Evolutionary conservation across 352 stramenopile species (phyloP).

Genomic region (Pythium brachiatum): DNA sequence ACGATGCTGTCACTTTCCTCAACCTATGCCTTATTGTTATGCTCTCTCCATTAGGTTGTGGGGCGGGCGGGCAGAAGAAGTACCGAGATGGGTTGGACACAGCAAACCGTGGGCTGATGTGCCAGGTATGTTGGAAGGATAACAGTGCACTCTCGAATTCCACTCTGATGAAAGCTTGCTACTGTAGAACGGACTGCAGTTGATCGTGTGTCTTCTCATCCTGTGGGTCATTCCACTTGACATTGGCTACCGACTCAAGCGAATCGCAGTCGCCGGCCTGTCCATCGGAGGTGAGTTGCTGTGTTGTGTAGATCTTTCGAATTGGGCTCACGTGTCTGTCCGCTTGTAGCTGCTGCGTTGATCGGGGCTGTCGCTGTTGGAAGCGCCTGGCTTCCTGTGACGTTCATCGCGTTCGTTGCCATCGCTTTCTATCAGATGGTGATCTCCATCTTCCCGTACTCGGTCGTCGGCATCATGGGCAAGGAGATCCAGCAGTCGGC

Average conservation of each 20-base stretch:
- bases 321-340: neutral
- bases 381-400: conserved; percentile 37
- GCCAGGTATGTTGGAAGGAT: too few relatives aligned
- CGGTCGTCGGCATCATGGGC: conserved; percentile 77
- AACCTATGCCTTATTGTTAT: too few relatives aligned
- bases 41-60: conserved; percentile 29
- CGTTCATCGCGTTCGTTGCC: conserved; percentile 53
- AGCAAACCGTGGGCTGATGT: conserved; percentile 58
- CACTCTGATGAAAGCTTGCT: too few relatives aligned
- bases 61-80: conserved; percentile 26
- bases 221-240: conserved; percentile 53
- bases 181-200: conserved; percentile 55
- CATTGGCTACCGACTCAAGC: conserved; percentile 45
- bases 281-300: conserved; percentile 41
- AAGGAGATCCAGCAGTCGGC: conserved; percentile 68
- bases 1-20: neutral
- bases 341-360: conserved; percentile 42
- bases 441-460: conserved; percentile 70
- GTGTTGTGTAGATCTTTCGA: neutral
- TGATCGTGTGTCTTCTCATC: conserved; percentile 52
- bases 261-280: conserved; percentile 42
- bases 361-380: conserved; percentile 52
- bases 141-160: too few relatives aligned
- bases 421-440: conserved; percentile 65
- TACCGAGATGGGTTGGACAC: conserved; percentile 59